Evolutionary conservation across 305 asterid genomes (phyloP).

Genomic region (Rubia peregrina): DNA sequence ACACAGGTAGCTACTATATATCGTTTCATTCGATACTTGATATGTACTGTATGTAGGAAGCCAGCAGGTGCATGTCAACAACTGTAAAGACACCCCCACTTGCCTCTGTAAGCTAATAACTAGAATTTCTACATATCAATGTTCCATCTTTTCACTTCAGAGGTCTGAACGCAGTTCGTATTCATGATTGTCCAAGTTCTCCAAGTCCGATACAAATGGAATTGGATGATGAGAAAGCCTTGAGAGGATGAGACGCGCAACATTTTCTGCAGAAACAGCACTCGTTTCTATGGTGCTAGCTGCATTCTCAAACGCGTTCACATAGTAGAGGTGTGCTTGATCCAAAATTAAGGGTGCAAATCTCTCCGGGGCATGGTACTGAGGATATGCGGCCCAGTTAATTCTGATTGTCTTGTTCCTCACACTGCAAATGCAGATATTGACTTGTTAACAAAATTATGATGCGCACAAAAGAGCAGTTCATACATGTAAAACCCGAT

Average conservation of each 20-base stretch:
- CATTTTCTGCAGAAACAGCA: conserved; percentile 96
- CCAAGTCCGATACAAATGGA: conserved; percentile 31
- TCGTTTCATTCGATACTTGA: background rate
- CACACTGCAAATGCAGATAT: conserved; percentile 30
- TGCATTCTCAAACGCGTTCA: conserved; percentile 93
- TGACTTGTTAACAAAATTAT: background rate
- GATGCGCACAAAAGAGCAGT: background rate
- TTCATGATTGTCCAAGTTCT: conserved; percentile 30
- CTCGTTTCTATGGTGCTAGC: conserved; percentile 96
- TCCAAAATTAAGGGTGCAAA: conserved; percentile 76
- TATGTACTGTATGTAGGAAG: too few relatives aligned
- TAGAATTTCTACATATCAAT: too few relatives aligned
- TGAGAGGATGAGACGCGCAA: conserved; percentile 79
- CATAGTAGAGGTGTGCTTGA: conserved; percentile 61
- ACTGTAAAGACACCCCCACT: background rate
- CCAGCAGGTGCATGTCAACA: too few relatives aligned
- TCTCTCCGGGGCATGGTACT: conserved; percentile 73
- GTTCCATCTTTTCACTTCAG: conserved; percentile 14
- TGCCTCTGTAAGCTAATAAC: too few relatives aligned
- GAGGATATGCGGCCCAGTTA: conserved; percentile 94
- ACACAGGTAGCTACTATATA: too few relatives aligned
- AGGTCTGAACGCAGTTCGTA: conserved; percentile 42
- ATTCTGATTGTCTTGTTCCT: conserved; percentile 65
- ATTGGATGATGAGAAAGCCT: conserved; percentile 33
- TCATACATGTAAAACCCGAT: background rate